Evolutionary conservation across 2,329 filamentous ascomycete species (phyloP).

Genomic region (Shiraia bambusicola): DNA sequence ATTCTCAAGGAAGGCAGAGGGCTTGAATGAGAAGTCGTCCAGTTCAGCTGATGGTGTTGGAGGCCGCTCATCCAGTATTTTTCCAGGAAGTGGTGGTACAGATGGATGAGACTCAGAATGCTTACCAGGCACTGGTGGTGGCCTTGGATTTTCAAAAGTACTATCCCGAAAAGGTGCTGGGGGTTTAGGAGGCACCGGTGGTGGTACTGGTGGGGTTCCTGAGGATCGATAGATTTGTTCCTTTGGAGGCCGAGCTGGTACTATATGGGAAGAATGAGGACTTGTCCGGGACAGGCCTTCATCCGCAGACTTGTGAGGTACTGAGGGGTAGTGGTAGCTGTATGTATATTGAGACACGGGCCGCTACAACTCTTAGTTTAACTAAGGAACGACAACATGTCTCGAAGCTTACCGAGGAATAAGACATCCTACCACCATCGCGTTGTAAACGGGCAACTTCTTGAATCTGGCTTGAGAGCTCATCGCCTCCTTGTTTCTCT

Average conservation of each 20-base stretch:
- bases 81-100: slow-evolving; percentile 36
- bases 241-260: slow-evolving; percentile 46
- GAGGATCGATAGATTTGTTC: slow-evolving; percentile 30
- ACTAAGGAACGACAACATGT: background rate
- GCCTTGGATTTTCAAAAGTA: slow-evolving; percentile 14
- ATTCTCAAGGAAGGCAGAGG: slow-evolving; percentile 86
- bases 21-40: slow-evolving; percentile 75
- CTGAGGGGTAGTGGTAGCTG: slow-evolving; percentile 48
- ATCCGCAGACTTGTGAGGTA: slow-evolving; percentile 45
- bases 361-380: slow-evolving; percentile 23
- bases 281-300: slow-evolving; percentile 34
- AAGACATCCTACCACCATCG: slow-evolving; percentile 24
- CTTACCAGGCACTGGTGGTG: slow-evolving; percentile 35
- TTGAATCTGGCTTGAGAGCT: slow-evolving; percentile 56
- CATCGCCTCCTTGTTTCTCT: slow-evolving; percentile 44
- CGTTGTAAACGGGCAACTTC: slow-evolving; percentile 48
- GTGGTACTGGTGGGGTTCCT: slow-evolving; percentile 24
- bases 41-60: slow-evolving; percentile 44
- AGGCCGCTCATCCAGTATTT: slow-evolving; percentile 34
- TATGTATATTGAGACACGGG: slow-evolving; percentile 29
- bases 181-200: slow-evolving; percentile 34
- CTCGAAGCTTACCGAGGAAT: slow-evolving; percentile 24
- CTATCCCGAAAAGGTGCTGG: slow-evolving; percentile 18
- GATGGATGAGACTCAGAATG: slow-evolving; percentile 15
- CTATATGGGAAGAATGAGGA: slow-evolving; percentile 10